phyloP scores from a whole-genome alignment of 768 basidiomycete genomes.

The Pleurotus eryngii region DNA sequence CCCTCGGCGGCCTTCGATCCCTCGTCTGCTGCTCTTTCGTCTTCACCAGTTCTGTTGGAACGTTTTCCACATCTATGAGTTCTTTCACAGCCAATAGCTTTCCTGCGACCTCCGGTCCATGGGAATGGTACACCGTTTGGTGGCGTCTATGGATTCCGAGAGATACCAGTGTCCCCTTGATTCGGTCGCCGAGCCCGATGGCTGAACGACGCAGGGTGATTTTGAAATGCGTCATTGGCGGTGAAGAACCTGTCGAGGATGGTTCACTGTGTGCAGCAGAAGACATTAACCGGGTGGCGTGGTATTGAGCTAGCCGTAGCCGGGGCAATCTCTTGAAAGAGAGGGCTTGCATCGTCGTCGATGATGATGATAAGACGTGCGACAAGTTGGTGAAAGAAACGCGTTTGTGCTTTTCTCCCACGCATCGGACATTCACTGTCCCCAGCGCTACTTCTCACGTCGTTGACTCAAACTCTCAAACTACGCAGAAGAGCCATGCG shows the following conservation, averaged over 20 bases:
- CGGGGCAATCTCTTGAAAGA: no score
- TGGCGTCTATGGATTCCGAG: slow-evolving; percentile 81
- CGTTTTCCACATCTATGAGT: slow-evolving; percentile 84
- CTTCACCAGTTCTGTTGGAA: slow-evolving; percentile 61
- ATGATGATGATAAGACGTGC: no score
- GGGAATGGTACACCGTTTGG: slow-evolving; percentile 81
- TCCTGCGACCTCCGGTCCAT: slow-evolving; percentile 73
- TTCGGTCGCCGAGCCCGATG: slow-evolving; percentile 73
- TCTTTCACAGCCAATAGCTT: slow-evolving; percentile 89
- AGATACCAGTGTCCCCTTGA: slow-evolving; percentile 72
- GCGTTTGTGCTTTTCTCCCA: no score
- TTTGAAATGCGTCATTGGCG: slow-evolving; percentile 72
- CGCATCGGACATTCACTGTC: no score
- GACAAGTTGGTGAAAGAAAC: no score
- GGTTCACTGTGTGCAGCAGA: background rate
- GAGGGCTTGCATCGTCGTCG: no score
- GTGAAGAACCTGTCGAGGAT: background rate
- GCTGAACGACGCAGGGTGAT: slow-evolving; percentile 87
- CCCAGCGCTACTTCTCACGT: no score
- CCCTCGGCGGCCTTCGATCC: slow-evolving; percentile 64
- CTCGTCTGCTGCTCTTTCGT: slow-evolving; percentile 66
- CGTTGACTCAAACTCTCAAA: slow-evolving; percentile 23
- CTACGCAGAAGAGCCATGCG: no score
- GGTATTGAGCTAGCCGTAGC: no score
- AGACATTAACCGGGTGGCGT: no score